phyloP scores from a whole-genome alignment of 2,329 filamentous ascomycete genomes.

The Cercospora sp. region DNA sequence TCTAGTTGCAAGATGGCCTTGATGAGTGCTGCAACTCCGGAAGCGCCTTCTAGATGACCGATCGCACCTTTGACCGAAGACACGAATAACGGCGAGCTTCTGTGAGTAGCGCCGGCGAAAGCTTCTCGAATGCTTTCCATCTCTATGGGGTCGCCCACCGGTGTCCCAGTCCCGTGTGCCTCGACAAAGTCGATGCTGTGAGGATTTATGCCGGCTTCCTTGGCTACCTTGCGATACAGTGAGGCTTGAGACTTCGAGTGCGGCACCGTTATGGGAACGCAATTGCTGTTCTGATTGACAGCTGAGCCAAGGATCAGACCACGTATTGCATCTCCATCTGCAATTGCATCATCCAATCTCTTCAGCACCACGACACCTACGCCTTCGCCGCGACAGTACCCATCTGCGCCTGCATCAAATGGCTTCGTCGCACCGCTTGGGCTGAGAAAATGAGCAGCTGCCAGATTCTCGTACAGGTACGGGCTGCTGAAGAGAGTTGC shows the following conservation, averaged over 20 bases:
- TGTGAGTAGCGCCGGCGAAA: neutral
- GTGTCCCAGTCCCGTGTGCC: slow-evolving; percentile 22
- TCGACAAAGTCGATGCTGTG: slow-evolving; percentile 17
- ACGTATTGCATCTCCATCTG: slow-evolving; percentile 37
- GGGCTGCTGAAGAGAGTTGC: slow-evolving; percentile 39
- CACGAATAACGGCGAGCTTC: slow-evolving; percentile 26
- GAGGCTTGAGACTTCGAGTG: slow-evolving; percentile 4
- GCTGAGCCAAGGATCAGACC: slow-evolving; percentile 30
- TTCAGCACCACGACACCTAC: slow-evolving; percentile 35
- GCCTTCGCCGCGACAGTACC: slow-evolving; percentile 39
- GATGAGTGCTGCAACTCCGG: slow-evolving; percentile 37
- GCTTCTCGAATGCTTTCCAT: slow-evolving; percentile 10
- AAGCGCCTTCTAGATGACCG: slow-evolving; percentile 41
- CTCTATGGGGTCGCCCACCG: slow-evolving; percentile 21
- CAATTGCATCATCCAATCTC: slow-evolving; percentile 34
- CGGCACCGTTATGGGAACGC: slow-evolving; percentile 31
- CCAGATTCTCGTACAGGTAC: slow-evolving; percentile 38
- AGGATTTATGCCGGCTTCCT: slow-evolving; percentile 19
- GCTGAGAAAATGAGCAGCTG: slow-evolving; percentile 45
- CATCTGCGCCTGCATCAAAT: slow-evolving; percentile 31
- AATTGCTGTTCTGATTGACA: slow-evolving; percentile 34
- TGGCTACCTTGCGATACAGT: slow-evolving; percentile 2
- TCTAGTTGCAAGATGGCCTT: slow-evolving; percentile 42
- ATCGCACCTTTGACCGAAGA: slow-evolving; percentile 40
- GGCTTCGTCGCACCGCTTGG: slow-evolving; percentile 51